These are phyloP conservation scores for Crithidia expoeki DNA, from an alignment of 208 protist species.

Conservation along the genomic window DNA sequence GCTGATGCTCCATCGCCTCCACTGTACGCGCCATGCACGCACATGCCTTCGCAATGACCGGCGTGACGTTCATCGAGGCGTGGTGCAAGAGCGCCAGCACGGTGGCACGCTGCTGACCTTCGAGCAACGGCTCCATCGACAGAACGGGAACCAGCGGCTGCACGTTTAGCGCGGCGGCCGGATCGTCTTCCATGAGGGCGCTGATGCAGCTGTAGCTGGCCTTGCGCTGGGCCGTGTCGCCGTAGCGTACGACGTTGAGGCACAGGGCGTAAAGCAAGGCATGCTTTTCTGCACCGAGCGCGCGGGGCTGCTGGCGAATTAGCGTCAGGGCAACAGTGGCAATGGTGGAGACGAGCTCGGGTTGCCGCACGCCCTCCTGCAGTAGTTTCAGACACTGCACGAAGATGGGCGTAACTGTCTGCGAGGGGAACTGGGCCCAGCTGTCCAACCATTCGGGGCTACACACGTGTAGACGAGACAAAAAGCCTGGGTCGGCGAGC, in stretches of 20 bases:
- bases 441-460: constrained; percentile 63
- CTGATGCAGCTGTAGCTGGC: constrained; percentile 61
- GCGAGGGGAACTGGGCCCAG: constrained; percentile 43
- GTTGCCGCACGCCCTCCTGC: constrained; percentile 38
- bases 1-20: constrained; percentile 54
- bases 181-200: constrained; percentile 63
- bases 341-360: constrained; percentile 56
- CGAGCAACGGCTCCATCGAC: constrained; percentile 51
- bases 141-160: constrained; percentile 50
- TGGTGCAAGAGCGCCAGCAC: constrained; percentile 69
- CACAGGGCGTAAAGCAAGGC: constrained; percentile 77
- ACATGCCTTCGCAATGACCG: constrained; percentile 51
- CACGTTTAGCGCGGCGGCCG: constrained; percentile 41
- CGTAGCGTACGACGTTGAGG: constrained; percentile 41
- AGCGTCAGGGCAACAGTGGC: constrained; percentile 58
- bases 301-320: constrained; percentile 43
- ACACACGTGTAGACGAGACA: constrained; percentile 61
- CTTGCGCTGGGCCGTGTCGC: constrained; percentile 49
- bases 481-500: constrained; percentile 39
- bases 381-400: constrained; percentile 56
- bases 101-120: constrained; percentile 65
- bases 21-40: constrained; percentile 64
- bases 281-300: constrained; percentile 45
- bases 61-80: constrained; percentile 42
- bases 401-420: constrained; percentile 36